Evolutionary conservation across 805 yeast species (phyloP), one percentile per base, ranked within the genome.

Genomic region (Candida sphagnicola): DNA sequence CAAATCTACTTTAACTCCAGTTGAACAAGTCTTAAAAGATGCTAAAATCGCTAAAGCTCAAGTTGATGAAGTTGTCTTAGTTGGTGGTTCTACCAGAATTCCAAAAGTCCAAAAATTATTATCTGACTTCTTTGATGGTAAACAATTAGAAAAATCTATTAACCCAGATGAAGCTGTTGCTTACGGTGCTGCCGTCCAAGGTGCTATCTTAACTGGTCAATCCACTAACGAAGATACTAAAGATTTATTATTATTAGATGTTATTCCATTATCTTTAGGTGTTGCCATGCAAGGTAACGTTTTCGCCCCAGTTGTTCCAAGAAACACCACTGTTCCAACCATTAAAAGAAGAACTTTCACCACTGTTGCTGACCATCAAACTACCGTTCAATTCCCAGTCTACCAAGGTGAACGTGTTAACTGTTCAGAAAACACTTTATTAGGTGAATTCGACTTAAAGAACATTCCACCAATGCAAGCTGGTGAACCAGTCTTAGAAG

Each of bases 81-180:
- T 68, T 46, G 74, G 74, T 65, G 74, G 74, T 64, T 68, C 74
- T 49, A 68, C 74, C 64, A 68, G 74, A 67, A 67, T 68, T 61
- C 74, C 74, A 61, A 68, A 68, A 63, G 67, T 68, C 57, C 74
- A 68, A 55, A 68, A 68, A 59, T 66, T 68, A 59, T 67, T 68
- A 57, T 67, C 73, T 46, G 74, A 67, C 62, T 68, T 67, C 68
- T 68, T 68, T 49, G 72, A 68, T 44, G 74, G 74, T 63, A 68
- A 68, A 61, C 71, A 67, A 57, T 67, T 67, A 54, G 72, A 68
- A 58, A 68, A 66, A 60, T 67, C 72, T 41, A 68, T 68, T 50
- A 68, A 68, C 71, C 74, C 74, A 40, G 74, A 68, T 63, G 74
- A 68, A 60, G 74, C 74, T 56, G 74, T 68, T 56, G 74, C 74